These are phyloP conservation scores for Diaporthe humulicola DNA, from an alignment of 2,329 filamentous ascomycete species.

Conservation along the genomic window DNA sequence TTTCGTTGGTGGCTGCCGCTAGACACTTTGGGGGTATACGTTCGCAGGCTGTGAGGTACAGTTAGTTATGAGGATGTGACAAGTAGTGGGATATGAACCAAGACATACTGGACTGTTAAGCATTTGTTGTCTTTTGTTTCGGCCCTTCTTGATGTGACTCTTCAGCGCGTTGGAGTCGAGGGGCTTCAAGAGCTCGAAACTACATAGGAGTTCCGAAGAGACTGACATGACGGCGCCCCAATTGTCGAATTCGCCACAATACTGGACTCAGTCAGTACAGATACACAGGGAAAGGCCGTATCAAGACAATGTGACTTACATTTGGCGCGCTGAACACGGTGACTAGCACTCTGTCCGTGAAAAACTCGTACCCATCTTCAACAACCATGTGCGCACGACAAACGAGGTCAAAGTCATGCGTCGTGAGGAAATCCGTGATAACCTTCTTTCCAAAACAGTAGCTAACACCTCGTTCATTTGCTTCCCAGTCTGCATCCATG, in stretches of 20 bases:
- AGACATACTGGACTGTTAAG: conserved; percentile 92
- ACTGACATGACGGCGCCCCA: conserved; percentile 99
- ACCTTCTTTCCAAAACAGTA: conserved; percentile 99
- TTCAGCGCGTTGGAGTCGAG: conserved; percentile 96
- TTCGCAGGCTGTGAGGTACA: conserved; percentile 36
- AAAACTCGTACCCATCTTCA: conserved; percentile 99
- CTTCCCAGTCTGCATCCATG: conserved; percentile 98
- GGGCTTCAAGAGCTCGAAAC: conserved; percentile 96
- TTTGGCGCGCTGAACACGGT: conserved; percentile 99
- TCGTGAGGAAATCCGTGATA: conserved; percentile 93
- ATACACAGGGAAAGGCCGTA: neutral
- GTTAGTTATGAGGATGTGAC: neutral
- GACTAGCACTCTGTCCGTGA: conserved; percentile 92
- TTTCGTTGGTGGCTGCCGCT: conserved; percentile 25
- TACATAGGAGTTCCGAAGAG: conserved; percentile 91
- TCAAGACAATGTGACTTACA: conserved; percentile 67
- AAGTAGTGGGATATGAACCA: neutral
- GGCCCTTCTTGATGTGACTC: conserved; percentile 98
- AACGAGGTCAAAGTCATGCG: conserved; percentile 97
- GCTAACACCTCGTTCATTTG: conserved; percentile 95
- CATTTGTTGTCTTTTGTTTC: conserved; percentile 94
- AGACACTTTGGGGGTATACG: conserved; percentile 41
- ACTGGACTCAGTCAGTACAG: conserved; percentile 65
- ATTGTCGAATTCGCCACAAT: conserved; percentile 99
- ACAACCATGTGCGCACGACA: conserved; percentile 99